Evolutionary conservation across 768 basidiomycete genomes (phyloP).

Genomic region (Trametes cubensis): DNA sequence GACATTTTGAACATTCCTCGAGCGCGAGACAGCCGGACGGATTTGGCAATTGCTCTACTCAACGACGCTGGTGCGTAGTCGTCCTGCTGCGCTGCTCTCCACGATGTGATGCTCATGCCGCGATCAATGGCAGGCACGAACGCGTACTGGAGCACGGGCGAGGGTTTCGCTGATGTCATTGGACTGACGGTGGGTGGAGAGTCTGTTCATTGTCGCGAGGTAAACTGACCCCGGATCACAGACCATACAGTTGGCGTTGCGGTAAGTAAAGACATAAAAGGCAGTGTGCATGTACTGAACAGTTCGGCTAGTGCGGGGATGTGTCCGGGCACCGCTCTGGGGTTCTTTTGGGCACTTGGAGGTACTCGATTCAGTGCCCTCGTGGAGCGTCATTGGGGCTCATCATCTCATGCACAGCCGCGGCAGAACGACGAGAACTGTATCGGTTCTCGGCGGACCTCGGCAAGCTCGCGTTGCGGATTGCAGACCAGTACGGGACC

Average conservation of each 20-base stretch:
- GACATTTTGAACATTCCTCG: constrained; percentile 64
- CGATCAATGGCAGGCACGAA: constrained; percentile 50
- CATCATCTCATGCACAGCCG: constrained; percentile 32
- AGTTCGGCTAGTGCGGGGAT: constrained; percentile 56
- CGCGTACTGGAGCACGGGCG: constrained; percentile 68
- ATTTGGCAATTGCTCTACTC: constrained; percentile 65
- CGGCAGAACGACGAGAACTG: constrained; percentile 62
- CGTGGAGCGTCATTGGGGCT: background rate
- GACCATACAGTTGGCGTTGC: constrained; percentile 66
- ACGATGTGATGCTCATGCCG: constrained; percentile 12
- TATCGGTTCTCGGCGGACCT: constrained; percentile 72
- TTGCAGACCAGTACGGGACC: constrained; percentile 66
- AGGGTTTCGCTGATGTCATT: constrained; percentile 61
- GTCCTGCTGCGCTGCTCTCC: background rate
- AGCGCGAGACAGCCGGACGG: constrained; percentile 58
- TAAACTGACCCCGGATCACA: constrained; percentile 28
- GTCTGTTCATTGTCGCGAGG: background rate
- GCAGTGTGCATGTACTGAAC: background rate
- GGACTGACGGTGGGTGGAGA: constrained; percentile 59
- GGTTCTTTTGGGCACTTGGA: constrained; percentile 73
- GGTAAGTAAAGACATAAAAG: constrained; percentile 40
- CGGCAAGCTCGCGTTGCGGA: constrained; percentile 64
- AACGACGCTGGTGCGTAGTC: constrained; percentile 61
- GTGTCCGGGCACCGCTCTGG: constrained; percentile 66
- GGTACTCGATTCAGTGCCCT: constrained; percentile 40